Conservation (phyloP, 1,284 basidiomycete genomes). For the Earliella scabrosa region DNA sequence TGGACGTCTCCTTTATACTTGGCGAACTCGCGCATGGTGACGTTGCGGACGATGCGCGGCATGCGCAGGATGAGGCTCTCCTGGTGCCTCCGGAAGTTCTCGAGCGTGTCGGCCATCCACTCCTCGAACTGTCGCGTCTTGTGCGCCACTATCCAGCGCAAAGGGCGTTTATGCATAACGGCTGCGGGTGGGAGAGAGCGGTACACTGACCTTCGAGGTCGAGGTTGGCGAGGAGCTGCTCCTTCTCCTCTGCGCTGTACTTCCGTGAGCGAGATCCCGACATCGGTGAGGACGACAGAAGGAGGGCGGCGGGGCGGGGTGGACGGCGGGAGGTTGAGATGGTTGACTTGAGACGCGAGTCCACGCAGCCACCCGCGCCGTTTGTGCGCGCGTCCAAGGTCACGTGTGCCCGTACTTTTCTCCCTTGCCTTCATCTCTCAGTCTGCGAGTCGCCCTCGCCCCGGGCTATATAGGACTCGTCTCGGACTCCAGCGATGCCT, state of each 20-base stretch:
- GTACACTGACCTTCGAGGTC: constrained; percentile 70
- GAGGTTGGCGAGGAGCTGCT: constrained; percentile 73
- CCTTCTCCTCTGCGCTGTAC: constrained; percentile 66
- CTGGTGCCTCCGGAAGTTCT: constrained; percentile 71
- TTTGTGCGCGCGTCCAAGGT: constrained; percentile 16
- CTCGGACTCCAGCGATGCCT: constrained; percentile 49
- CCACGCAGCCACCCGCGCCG: constrained; percentile 15
- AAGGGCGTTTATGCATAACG: constrained; percentile 11
- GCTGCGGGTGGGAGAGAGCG: constrained; percentile 4
- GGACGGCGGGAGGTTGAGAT: not conserved
- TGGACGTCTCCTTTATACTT: constrained; percentile 79
- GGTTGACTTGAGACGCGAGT: constrained; percentile 18
- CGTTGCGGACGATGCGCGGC: constrained; percentile 69
- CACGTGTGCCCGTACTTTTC: constrained; percentile 24
- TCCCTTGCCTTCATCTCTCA: constrained; percentile 1
- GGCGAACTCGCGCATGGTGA: constrained; percentile 77
- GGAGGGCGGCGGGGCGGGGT: not conserved
- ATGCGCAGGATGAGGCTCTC: constrained; percentile 76
- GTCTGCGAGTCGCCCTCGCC: too few relatives aligned
- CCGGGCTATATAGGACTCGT: too few relatives aligned
- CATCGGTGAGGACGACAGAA: constrained; percentile 4
- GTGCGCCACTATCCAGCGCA: constrained; percentile 57
- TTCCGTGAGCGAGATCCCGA: constrained; percentile 27
- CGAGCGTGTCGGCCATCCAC: constrained; percentile 71
- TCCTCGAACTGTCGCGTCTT: constrained; percentile 70